Percentiles rank a stretch among this genome's conserved stretches.
Evolutionary conservation across 306 rosid species (phyloP).

Genomic region (Vicia faba): DNA sequence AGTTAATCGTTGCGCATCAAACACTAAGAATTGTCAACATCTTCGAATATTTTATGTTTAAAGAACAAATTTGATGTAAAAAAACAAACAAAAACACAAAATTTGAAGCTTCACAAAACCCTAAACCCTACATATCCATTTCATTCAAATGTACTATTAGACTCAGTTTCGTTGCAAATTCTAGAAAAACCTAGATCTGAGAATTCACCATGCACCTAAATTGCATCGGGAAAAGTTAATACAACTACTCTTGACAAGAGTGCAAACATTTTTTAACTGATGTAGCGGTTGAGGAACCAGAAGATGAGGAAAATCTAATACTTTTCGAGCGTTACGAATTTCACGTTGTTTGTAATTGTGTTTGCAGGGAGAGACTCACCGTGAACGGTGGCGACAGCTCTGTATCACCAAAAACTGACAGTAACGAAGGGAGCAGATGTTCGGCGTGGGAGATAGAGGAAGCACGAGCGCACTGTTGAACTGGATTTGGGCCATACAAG

Average conservation of each 20-base stretch:
- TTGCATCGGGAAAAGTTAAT: not conserved
- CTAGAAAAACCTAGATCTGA: slow-evolving; percentile 18
- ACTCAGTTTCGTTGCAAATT: slow-evolving; percentile 19
- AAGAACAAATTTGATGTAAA: not conserved
- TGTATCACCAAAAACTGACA: not conserved
- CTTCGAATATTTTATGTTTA: too few species aligned
- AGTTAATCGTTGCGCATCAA: not conserved
- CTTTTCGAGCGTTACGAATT: not conserved
- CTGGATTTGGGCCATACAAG: not conserved
- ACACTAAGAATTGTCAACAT: not conserved
- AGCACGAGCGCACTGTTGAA: not conserved
- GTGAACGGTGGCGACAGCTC: slow-evolving; percentile 25
- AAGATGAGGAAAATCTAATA: not conserved
- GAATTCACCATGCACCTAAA: slow-evolving; percentile 4
- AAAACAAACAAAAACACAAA: not conserved
- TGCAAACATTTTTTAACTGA: not conserved
- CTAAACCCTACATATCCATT: slow-evolving; percentile 40
- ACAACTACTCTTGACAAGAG: not conserved
- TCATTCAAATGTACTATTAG: not conserved
- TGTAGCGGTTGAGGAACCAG: not conserved
- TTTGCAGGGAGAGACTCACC: slow-evolving; percentile 33
- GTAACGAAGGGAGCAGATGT: not conserved
- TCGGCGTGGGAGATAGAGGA: not conserved
- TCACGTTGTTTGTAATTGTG: not conserved
- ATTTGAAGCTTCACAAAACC: slow-evolving; percentile 39